These are phyloP conservation scores for Penicillium sp. DNA, from an alignment of 2,329 filamentous ascomycete genomes.

Conservation along the genomic window DNA sequence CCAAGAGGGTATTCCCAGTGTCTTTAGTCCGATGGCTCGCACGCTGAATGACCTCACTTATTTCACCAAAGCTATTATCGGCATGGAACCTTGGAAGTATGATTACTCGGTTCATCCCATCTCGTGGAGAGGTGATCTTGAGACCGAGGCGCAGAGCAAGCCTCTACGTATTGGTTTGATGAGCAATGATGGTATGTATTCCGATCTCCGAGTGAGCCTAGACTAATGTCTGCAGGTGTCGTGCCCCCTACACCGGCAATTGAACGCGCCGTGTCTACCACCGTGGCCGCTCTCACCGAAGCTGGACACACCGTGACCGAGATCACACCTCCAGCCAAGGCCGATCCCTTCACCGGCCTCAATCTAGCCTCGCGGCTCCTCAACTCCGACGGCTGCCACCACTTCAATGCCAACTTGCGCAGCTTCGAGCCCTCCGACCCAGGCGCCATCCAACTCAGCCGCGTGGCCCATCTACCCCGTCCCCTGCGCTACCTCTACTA, in stretches of 20 bases:
- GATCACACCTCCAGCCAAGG: constrained; percentile 65
- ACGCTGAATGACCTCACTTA: constrained; percentile 80
- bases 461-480: constrained; percentile 69
- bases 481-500: constrained; percentile 83
- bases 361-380: constrained; percentile 75
- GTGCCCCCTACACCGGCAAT: constrained; percentile 86
- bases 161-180: constrained; percentile 73
- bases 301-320: constrained; percentile 74
- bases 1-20: constrained; percentile 83
- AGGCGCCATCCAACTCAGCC: constrained; percentile 72
- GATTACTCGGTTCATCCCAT: constrained; percentile 83
- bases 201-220: neutral
- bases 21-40: constrained; percentile 89
- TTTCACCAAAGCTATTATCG: constrained; percentile 74
- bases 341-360: constrained; percentile 74
- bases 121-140: constrained; percentile 67
- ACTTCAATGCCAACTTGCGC: constrained; percentile 73
- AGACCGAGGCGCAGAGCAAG: constrained; percentile 59
- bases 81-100: constrained; percentile 85
- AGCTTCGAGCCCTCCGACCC: constrained; percentile 75
- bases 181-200: constrained; percentile 61
- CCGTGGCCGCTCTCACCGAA: constrained; percentile 64
- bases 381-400: constrained; percentile 78
- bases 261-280: constrained; percentile 68
- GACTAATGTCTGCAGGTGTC: constrained; percentile 51